A percentile compares a stretch with the other conserved stretches of the same genome.
Conservation (phyloP, 169 alveolate species). For the Eimeria acervulina region DNA sequence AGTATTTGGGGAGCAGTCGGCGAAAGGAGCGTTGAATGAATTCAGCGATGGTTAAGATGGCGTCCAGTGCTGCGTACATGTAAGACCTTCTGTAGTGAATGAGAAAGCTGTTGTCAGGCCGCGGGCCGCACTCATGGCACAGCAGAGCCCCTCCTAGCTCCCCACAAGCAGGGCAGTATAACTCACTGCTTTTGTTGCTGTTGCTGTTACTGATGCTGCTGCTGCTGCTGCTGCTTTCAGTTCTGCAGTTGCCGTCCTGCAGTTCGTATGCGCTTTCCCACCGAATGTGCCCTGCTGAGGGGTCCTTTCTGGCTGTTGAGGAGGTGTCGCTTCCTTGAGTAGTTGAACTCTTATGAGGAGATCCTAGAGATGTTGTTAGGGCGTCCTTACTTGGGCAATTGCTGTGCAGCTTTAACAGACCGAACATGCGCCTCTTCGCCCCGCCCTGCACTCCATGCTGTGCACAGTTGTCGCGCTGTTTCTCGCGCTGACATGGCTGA, state of each 20-base stretch:
- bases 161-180: slow-evolving; percentile 48
- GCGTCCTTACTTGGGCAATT: neutral
- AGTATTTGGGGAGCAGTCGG: neutral
- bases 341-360: neutral
- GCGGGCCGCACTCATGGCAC: slow-evolving; percentile 50
- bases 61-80: neutral
- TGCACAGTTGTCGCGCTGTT: neutral
- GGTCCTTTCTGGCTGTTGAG: too few species aligned
- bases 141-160: slow-evolving; percentile 53
- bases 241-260: neutral
- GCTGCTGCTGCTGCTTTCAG: neutral
- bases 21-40: neutral
- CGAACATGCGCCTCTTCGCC: neutral
- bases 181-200: slow-evolving; percentile 4
- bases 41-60: neutral
- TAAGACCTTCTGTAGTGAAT: slow-evolving; percentile 7
- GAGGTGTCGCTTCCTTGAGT: neutral
- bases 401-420: neutral
- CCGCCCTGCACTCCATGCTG: neutral
- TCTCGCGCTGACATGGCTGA: neutral
- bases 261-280: neutral
- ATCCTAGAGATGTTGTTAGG: neutral
- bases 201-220: neutral
- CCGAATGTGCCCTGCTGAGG: neutral
- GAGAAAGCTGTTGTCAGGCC: slow-evolving; percentile 29